phyloP scores from a whole-genome alignment of 441 rosid species.

The Eruca vesicaria region DNA sequence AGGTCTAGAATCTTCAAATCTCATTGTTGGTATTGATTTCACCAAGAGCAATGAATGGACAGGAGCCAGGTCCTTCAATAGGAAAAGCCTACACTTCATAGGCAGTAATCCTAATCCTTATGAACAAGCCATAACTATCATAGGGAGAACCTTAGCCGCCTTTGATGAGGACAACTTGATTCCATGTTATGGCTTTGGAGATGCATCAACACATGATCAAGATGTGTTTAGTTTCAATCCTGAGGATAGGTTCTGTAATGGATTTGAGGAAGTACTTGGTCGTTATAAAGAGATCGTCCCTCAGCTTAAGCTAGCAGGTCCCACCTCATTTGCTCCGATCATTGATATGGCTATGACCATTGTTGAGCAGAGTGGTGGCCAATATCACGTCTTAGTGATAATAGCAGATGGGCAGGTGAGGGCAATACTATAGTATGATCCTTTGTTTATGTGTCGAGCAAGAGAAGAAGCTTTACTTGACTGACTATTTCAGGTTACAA shows the following conservation, averaged over 20 bases:
- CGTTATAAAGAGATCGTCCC: slow-evolving; percentile 68
- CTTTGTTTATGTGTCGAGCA: background rate
- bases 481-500: slow-evolving; percentile 51
- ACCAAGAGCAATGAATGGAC: slow-evolving; percentile 90
- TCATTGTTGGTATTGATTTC: slow-evolving; percentile 77
- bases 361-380: slow-evolving; percentile 74
- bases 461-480: slow-evolving; percentile 15
- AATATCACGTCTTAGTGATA: slow-evolving; percentile 73
- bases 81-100: slow-evolving; percentile 64
- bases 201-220: slow-evolving; percentile 80
- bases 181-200: slow-evolving; percentile 82
- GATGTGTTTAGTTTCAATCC: slow-evolving; percentile 68
- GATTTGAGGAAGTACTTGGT: slow-evolving; percentile 73
- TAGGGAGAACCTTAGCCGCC: slow-evolving; percentile 69
- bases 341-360: slow-evolving; percentile 81
- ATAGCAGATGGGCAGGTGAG: slow-evolving; percentile 86
- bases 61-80: slow-evolving; percentile 62
- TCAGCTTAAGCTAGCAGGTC: slow-evolving; percentile 73
- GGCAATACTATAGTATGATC: background rate
- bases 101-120: slow-evolving; percentile 62
- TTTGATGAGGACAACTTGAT: slow-evolving; percentile 80
- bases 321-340: slow-evolving; percentile 79
- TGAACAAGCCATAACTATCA: slow-evolving; percentile 71
- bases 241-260: slow-evolving; percentile 58
- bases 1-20: slow-evolving; percentile 77